Base-by-base conservation (phyloP, 139 green algal genomes). In the Desmodesmus armatus region DNA sequence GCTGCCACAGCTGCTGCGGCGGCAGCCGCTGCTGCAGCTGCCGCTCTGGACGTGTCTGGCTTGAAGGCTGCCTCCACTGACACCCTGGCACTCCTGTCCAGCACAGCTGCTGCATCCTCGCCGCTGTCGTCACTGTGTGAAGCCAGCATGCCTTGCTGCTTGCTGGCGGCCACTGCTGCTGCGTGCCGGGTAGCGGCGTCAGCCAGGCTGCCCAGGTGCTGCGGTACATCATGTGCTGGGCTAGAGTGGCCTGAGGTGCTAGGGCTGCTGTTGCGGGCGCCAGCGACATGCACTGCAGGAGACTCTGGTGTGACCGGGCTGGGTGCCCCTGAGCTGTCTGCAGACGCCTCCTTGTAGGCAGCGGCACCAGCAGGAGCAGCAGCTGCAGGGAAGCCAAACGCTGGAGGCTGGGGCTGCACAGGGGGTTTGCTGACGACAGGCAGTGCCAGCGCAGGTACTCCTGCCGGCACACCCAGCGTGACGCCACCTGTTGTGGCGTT, bases 381-480 rank as follows among this genome's bases (percentile, higher is more conserved):
- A 53, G 19, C 35, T 67, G 74, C n/a, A n/a, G n/a, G n/a, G n/a
- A n/a, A n/a, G n/a, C n/a, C n/a, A n/a, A n/a, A n/a, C n/a, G n/a
- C n/a, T n/a, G n/a, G n/a, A n/a, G n/a, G n/a, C n/a, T n/a, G n/a
- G n/a, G 74, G 29, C 21, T 70, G 29, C 40, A 69, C 74, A 7
- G 47, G 74, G 19, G 37, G 13, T 19, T n/a, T n/a, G n/a, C n/a
- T n/a, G n/a, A n/a, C n/a, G n/a, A 43, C 72, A 29, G 72, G 72
- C 72, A 79, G 43, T 65, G 72, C 74, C 49, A 33, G 49, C 35
- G 74, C 74, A 51, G 74, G 74, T 13, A 53, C 69, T 5, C 74
- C 74, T 25, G 70, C 37, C 4, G 49, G 74, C 49, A 82, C 74
- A 41, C 74, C 74, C 2, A 51, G 49, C 11, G 74, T 33, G 49